Evolutionary conservation across 2,329 filamentous ascomycete genomes (phyloP).

Genomic region (Pseudomassariella vexata): DNA sequence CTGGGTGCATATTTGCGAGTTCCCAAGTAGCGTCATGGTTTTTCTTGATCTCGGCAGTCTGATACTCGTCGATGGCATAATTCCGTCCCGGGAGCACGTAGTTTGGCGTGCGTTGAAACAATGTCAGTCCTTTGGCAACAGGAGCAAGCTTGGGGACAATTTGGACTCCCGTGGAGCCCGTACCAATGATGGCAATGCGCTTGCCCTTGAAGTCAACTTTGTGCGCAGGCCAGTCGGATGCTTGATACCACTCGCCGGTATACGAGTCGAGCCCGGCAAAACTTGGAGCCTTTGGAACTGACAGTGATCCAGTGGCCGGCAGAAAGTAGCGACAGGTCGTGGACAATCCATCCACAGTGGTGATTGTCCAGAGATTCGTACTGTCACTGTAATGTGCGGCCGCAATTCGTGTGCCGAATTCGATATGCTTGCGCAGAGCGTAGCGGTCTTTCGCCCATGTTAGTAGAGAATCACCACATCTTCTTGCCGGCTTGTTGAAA

Average conservation of each 20-base stretch:
- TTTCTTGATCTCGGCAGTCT: background rate
- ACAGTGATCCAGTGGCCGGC: background rate
- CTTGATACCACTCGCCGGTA: slow-evolving; percentile 1
- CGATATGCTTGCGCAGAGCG: background rate
- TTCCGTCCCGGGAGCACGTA: slow-evolving; percentile 1
- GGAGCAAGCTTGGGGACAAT: slow-evolving; percentile 1
- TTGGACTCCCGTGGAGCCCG: slow-evolving; percentile 1
- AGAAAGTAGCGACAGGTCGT: slow-evolving; percentile 1
- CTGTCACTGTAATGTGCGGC: background rate
- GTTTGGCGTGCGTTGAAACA: slow-evolving; percentile 2
- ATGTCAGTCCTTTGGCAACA: background rate
- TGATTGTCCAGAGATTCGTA: background rate
- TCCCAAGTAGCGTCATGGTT: slow-evolving; percentile 1
- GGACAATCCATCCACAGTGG: background rate
- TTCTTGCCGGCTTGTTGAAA: no score
- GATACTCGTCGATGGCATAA: slow-evolving; percentile 1
- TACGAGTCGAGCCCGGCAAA: slow-evolving; percentile 1
- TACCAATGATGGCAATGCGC: slow-evolving; percentile 1
- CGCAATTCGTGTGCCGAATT: background rate
- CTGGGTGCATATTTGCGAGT: background rate
- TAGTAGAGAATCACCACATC: no score
- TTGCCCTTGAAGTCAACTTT: slow-evolving; percentile 2
- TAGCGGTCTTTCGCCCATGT: background rate
- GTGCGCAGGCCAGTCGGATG: slow-evolving; percentile 1
- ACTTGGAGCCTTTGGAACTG: background rate